Conservation (phyloP, 2,329 filamentous ascomycete species). For the Aspergillus piperis region DNA sequence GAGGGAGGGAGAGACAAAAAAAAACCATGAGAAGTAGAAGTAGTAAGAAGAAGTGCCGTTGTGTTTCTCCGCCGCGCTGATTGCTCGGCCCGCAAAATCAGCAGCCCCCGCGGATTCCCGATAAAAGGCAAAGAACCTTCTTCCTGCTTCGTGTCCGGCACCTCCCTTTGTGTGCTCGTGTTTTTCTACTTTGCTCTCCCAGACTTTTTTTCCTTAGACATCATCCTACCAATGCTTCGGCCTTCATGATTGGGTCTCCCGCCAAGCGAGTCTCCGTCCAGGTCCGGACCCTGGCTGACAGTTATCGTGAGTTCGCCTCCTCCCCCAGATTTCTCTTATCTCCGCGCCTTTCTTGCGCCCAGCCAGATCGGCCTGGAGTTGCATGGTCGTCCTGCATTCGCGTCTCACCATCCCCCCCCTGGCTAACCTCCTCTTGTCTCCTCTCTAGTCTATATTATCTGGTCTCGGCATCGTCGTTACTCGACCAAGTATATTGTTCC, state of each 20-base stretch:
- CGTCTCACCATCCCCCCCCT: background rate
- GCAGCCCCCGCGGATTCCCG: constrained; percentile 21
- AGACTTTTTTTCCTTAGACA: constrained; percentile 15
- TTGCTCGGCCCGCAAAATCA: constrained; percentile 22
- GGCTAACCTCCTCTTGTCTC: no score
- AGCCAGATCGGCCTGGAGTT: constrained; percentile 10
- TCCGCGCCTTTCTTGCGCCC: constrained; percentile 12
- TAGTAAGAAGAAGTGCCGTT: constrained; percentile 21
- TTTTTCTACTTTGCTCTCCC: constrained; percentile 1
- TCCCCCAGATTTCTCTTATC: constrained; percentile 17
- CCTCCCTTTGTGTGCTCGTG: constrained; percentile 6
- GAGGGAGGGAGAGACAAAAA: background rate
- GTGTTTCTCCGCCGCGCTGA: constrained; percentile 20
- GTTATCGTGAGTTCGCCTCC: constrained; percentile 36
- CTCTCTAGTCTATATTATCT: background rate
- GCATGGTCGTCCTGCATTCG: constrained; percentile 3
- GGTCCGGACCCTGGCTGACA: constrained; percentile 41
- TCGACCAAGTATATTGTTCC: constrained; percentile 23
- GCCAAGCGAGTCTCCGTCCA: constrained; percentile 43
- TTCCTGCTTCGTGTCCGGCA: constrained; percentile 4
- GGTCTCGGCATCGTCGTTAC: constrained; percentile 16
- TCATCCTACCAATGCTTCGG: constrained; percentile 25
- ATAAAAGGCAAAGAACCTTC: constrained; percentile 9
- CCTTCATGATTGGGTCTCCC: constrained; percentile 43
- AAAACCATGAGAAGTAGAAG: background rate